Base-by-base conservation (phyloP, 2,329 filamentous ascomycete species). In the Sporothrix sp. region DNA sequence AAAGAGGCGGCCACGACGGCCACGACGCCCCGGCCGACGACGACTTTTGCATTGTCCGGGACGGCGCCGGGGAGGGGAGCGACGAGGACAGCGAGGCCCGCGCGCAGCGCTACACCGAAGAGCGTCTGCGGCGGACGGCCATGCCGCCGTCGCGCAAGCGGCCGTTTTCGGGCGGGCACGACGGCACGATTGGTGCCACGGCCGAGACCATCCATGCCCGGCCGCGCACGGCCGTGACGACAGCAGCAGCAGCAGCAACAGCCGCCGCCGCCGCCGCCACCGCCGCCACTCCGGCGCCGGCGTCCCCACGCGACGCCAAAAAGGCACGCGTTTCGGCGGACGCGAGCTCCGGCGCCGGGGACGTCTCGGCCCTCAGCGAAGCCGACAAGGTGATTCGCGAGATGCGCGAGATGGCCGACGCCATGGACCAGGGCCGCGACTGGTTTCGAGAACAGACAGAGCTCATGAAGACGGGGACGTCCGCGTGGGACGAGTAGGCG, bases 381-480 rank as follows among this genome's bases (percentile, higher is more conserved):
- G 53, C 58, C 3, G 56, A 64, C 52, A 64, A 66, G 27, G 65
- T 72, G 14, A 65, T 74, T 40, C 62, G 57, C 30, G 70, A 74
- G 55, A 65, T 75, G 36, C 64, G 64, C 33, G 63, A 64, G 46
- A 63, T 71, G 56, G 65, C 69, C 13, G 62, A 67, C 51, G 71
- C 73, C 51, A 65, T 75, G 61, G 69, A 74, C 54, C 66, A 73
- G 54, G 70, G 66, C 14, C 65, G 65, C n/a, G 62, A 65, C 18
- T 75, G 72, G 72, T 73, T 70, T 58, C 63, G 61, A 48, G 65
- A 67, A 48, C 71, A 75, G 59, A 72, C 68, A 33, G 66, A 69
- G 49, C 65, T 63, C 36, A 54, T 75, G 54, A 32, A 53, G 30
- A 57, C 48, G 32, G 57, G 54, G 1, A 18, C 42, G 8, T 57